Base-by-base conservation (phyloP, 306 rosid species). In the Vigna nakashimae region DNA sequence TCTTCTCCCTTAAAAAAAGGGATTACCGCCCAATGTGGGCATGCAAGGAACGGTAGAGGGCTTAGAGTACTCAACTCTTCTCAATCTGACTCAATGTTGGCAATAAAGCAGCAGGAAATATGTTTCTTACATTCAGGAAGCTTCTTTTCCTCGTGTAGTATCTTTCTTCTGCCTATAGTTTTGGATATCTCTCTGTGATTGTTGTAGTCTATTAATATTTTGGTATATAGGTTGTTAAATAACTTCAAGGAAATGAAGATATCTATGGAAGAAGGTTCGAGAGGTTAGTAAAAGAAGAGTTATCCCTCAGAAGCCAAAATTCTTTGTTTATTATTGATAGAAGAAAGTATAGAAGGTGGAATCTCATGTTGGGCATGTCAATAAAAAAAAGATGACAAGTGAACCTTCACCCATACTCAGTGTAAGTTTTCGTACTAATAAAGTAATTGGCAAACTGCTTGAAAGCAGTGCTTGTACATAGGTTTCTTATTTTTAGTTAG, bases 1-100 rank as follows among this genome's bases (percentile, higher is more conserved):
- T 92, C 69, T 90, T 90, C 55, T 48, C n/a, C 51, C 51, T 26
- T 13, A 48, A 4, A 14, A 12, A 46, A 48, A 3, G 1, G 93
- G 82, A 89, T 92, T 71, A 92, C 87, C 76, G 89, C 96, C 2
- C 89, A 90, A 78, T 93, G 93, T 11, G 93, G 93, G 15, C 30
- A 84, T 73, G 90, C 93, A 9, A 84, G 88, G 85, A 89, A 89
- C 43, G 88, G 85, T 42, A 87, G 90, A 74, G 97, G 96, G 24
- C 92, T 89, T 88, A 85, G 18, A 89, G 85, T 86, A 90, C 93
- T 72, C 65, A 87, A 90, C 79, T 90, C 86, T 36, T 89, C 93
- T 8, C 93, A 92, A 67, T 92, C 90, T 55, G 91, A 92, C 80
- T 89, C 96, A 20, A 87, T 90, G 89, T 92, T 60, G 97, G 96